Evolutionary conservation across 2,329 filamentous ascomycete species (phyloP), one percentile per base, ranked within the genome.

Genomic region (Escovopsis weberi): DNA sequence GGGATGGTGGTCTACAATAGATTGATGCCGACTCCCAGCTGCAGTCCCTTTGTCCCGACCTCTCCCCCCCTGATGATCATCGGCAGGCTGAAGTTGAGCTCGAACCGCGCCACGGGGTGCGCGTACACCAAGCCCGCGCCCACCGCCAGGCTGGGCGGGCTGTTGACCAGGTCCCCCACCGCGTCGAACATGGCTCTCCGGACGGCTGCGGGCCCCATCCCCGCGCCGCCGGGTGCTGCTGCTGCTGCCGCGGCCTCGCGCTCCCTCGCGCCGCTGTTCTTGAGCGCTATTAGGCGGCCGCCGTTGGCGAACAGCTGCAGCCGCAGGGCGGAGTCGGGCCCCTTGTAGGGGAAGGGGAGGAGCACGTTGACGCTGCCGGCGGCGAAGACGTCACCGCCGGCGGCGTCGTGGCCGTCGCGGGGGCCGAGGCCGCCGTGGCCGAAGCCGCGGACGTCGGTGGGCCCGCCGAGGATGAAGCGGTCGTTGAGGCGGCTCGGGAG

Each of bases 1-100:
- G 28, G 2, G 3, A 32, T 6, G 28, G 8, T 9, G 15, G 37
- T 18, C 48, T 82, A 96, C 71, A 96, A 65, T 59, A 98, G 95
- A 65, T 85, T 93, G 57, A 98, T 87, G 40, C 91, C 91, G 35
- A 98, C 85, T n/a, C 91, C 91, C 54, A 98, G 80, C 59, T 91
- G 87, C 49, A 98, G 58, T 1, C 91, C 91, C 66, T 98, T 98
- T 43, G 89, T 77, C 12, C 78, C 81, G 53, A 91, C 81, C 64
- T 98, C 91, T 33, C 86, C 87, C 49, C 74, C 80, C 45, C 91
- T 74, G 55, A 86, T 61, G 15, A 89, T 80, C 45, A 98, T 60
- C 1, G 91, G 91, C 51, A 98, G 61, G 53, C 84, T 87, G 59
- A 98, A 94, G 63, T 98, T 98, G 51, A 98, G 69, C 67, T 98